phyloP scores from a whole-genome alignment of 768 basidiomycete genomes.

The Gloeophyllum trabeum region DNA sequence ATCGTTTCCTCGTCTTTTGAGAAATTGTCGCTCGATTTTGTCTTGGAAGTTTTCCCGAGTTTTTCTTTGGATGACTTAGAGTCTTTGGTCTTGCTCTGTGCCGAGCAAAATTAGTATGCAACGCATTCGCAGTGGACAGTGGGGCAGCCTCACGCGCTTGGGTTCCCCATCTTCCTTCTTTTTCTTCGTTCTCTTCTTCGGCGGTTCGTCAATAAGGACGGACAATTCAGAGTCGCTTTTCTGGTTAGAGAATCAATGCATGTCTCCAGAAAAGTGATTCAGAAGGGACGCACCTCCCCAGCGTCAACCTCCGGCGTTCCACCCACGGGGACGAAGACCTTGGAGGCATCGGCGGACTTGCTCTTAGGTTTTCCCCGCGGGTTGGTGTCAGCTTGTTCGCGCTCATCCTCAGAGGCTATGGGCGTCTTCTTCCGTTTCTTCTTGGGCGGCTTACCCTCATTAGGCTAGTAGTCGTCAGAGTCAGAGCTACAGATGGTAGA shows the following conservation, averaged over 20 bases:
- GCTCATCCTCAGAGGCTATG: not conserved
- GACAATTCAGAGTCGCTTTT: conserved; percentile 54
- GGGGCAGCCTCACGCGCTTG: too few species aligned
- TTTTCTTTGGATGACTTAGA: not conserved
- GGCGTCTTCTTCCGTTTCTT: not conserved
- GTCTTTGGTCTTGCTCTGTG: too few species aligned
- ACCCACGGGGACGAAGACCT: too few species aligned
- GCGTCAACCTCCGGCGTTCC: too few species aligned
- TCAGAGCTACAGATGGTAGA: not conserved
- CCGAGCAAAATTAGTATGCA: too few species aligned
- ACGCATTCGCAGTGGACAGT: too few species aligned
- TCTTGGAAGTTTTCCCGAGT: conserved; percentile 9
- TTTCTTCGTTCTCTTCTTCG: conserved; percentile 31
- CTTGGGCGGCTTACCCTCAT: not conserved
- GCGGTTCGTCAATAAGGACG: conserved; percentile 44
- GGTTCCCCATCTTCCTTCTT: too few species aligned
- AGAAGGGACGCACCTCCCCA: conserved; percentile 1
- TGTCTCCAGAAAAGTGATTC: not conserved
- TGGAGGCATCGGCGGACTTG: not conserved
- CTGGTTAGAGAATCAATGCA: conserved; percentile 5
- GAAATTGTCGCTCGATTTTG: conserved; percentile 16
- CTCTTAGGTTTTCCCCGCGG: not conserved
- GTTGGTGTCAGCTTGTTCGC: not conserved
- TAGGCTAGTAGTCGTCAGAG: not conserved
- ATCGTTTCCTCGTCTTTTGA: conserved; percentile 65